Base-by-base conservation (phyloP, 768 basidiomycete species). In the Boletus sp. region DNA sequence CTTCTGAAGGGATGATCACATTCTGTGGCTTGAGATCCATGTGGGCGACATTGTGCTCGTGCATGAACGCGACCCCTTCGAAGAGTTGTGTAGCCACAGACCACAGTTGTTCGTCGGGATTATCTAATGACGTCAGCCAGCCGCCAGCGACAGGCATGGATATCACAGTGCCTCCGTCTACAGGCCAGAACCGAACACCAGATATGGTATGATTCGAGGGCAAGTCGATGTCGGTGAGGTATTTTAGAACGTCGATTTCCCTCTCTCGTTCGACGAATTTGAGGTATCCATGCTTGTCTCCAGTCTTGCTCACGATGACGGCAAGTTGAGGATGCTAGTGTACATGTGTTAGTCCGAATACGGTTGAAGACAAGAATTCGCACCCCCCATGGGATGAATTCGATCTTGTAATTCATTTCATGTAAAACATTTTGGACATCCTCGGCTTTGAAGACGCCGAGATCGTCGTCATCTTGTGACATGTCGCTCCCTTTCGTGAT, bases 311-410 rank as follows among this genome's bases (percentile, higher is more conserved):
- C 29, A 29, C 34, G 10, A 43, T 35, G 4, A 55, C 19, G 0
- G 61, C 57, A 19, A 63, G 53, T 2, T 53, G 33, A n/a, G 61
- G 61, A 47, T 62, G 60, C 60, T 41, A 9, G 14, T 7, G 23
- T 15, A 43, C 7, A 2, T 14, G 40, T 6, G 9, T 27, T 17
- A 27, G 41, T 17, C n/a, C n/a, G n/a, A n/a, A n/a, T n/a, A n/a
- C n/a, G n/a, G n/a, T n/a, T n/a, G n/a, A n/a, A n/a, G n/a, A n/a
- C n/a, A n/a, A n/a, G n/a, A n/a, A n/a, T n/a, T n/a, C n/a, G n/a
- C n/a, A n/a, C n/a, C n/a, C n/a, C n/a, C n/a, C n/a, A n/a, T n/a
- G n/a, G n/a, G n/a, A n/a, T n/a, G n/a, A n/a, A n/a, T n/a, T n/a
- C n/a, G n/a, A n/a, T n/a, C n/a, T n/a, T n/a, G n/a, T n/a, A n/a